Conservation (phyloP, 2,329 filamentous ascomycete genomes). For the Lithohypha guttulata region DNA sequence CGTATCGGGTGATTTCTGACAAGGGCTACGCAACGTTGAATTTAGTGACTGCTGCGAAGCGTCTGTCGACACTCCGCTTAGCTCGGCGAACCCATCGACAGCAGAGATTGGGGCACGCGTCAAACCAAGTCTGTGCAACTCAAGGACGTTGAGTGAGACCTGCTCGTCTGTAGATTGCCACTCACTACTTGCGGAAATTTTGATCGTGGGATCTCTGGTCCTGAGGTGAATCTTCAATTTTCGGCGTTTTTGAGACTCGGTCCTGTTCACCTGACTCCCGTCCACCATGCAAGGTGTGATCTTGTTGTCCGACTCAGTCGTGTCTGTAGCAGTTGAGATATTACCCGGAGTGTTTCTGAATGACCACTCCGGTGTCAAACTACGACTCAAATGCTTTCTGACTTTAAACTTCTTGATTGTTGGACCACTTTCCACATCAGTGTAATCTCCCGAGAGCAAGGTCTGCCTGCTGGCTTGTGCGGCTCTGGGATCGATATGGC, state of each 20-base stretch:
- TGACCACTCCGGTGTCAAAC: background rate
- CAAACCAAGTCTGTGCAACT: background rate
- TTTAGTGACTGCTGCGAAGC: conserved; percentile 7
- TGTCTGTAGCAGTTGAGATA: background rate
- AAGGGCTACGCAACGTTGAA: conserved; percentile 4
- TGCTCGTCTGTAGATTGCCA: no score
- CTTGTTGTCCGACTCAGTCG: conserved; percentile 10
- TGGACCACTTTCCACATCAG: conserved; percentile 17
- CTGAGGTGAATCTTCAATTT: conserved; percentile 15
- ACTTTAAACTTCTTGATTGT: conserved; percentile 14
- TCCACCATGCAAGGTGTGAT: no score
- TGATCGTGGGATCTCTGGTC: conserved; percentile 12
- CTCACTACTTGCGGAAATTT: no score
- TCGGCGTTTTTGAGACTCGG: no score
- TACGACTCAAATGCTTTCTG: conserved; percentile 1
- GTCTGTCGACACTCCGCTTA: conserved; percentile 18
- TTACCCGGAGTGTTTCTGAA: background rate
- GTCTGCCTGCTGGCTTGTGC: conserved; percentile 2
- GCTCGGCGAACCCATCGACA: conserved; percentile 17
- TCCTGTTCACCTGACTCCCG: no score
- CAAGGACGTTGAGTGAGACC: background rate
- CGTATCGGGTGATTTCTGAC: conserved; percentile 11
- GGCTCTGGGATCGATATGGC: conserved; percentile 4
- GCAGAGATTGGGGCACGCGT: conserved; percentile 9
- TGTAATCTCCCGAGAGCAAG: conserved; percentile 18